Conservation (phyloP, 2,329 filamentous ascomycete species). For the Ceratocystis cubensis region DNA sequence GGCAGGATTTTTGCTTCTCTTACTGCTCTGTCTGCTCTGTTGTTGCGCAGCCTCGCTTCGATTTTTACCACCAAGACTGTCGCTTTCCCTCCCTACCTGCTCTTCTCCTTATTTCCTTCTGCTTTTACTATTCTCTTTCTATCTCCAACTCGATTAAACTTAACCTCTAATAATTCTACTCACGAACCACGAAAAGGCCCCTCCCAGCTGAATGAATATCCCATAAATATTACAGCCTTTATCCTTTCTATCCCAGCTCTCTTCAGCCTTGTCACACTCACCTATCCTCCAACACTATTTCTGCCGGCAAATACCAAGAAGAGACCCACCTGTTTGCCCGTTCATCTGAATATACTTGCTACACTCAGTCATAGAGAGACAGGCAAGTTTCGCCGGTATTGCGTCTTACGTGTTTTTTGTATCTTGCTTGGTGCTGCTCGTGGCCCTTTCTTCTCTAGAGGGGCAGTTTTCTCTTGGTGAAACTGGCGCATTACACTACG, state of each 20-base stretch:
- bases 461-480: constrained; percentile 1
- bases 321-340: background rate
- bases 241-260: background rate
- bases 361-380: too few relatives aligned
- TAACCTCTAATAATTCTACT: background rate
- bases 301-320: background rate
- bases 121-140: background rate
- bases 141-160: background rate
- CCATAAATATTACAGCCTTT: background rate
- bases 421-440: background rate
- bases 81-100: background rate
- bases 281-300: background rate
- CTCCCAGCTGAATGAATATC: background rate
- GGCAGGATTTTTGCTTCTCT: constrained; percentile 1
- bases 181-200: background rate
- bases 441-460: constrained; percentile 5
- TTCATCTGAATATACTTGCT: background rate
- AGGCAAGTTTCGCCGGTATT: too few relatives aligned
- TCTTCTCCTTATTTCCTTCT: background rate
- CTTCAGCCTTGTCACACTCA: constrained; percentile 4
- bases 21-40: background rate
- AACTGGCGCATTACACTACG: constrained; percentile 17
- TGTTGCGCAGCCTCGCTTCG: background rate
- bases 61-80: background rate
- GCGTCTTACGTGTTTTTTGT: too few relatives aligned